A percentile compares a stretch with the other conserved stretches of the same genome.
These are phyloP conservation scores for Tulasnella sp. DNA, from an alignment of 768 basidiomycete genomes.

Conservation along the genomic window DNA sequence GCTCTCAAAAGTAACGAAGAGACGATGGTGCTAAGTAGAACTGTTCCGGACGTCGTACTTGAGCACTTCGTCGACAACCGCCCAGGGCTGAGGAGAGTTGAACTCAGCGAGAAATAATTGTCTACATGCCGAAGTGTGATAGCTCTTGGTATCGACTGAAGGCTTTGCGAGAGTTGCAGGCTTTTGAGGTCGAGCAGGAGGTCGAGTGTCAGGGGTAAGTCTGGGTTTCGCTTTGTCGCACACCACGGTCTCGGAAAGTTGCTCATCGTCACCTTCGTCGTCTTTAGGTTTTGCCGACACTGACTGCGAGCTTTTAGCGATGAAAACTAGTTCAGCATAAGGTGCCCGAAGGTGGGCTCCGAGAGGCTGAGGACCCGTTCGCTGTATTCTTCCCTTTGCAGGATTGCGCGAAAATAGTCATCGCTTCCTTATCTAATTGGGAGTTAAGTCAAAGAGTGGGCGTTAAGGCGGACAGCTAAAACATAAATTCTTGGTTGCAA, in stretches of 20 bases:
- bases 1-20: slow-evolving; percentile 80
- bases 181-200: background rate
- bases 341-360: too few relatives aligned
- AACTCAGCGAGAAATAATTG: slow-evolving; percentile 93
- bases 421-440: slow-evolving; percentile 82
- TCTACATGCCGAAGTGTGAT: slow-evolving; percentile 98
- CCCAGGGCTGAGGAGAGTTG: slow-evolving; percentile 72
- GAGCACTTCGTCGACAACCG: slow-evolving; percentile 66
- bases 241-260: background rate
- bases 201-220: background rate
- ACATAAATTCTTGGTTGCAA: slow-evolving; percentile 85
- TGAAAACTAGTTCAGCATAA: slow-evolving; percentile 72
- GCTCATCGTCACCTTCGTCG: background rate
- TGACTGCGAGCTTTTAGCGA: slow-evolving; percentile 64
- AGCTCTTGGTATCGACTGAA: slow-evolving; percentile 82
- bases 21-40: slow-evolving; percentile 95
- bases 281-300: slow-evolving; percentile 10
- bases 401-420: slow-evolving; percentile 88
- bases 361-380: slow-evolving; percentile 77
- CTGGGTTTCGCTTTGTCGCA: background rate
- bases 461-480: slow-evolving; percentile 6
- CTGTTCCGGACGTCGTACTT: slow-evolving; percentile 87
- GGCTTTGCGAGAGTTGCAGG: background rate
- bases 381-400: slow-evolving; percentile 76
- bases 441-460: slow-evolving; percentile 16